Evolutionary conservation across 495 filamentous ascomycete genomes (phyloP).

Genomic region (Talaromyces stipitatus): DNA sequence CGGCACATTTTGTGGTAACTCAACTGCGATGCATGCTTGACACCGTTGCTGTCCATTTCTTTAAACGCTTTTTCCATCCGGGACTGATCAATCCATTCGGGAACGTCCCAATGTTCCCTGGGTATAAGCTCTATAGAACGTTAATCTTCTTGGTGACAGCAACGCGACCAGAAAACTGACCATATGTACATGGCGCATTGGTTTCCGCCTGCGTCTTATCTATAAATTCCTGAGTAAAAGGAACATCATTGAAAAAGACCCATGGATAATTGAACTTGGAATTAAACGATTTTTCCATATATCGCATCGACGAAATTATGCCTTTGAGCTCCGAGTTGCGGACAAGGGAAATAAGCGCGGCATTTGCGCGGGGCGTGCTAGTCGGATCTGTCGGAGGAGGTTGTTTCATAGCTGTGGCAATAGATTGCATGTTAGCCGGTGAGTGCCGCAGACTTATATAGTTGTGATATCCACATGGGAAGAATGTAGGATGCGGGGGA

Average conservation of each 20-base stretch:
- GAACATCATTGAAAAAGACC: conserved; percentile 97
- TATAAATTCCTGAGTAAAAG: conserved; percentile 95
- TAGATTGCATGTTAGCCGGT: neutral
- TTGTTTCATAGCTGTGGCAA: neutral
- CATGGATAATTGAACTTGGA: conserved; percentile 99
- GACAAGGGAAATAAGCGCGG: conserved; percentile 85
- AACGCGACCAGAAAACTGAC: conserved; percentile 32
- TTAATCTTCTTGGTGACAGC: conserved; percentile 10
- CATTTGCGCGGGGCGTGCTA: conserved; percentile 76
- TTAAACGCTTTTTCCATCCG: conserved; percentile 80
- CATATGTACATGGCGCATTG: conserved; percentile 79
- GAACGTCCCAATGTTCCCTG: conserved; percentile 88
- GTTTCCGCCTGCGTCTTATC: conserved; percentile 64
- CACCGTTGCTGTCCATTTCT: conserved; percentile 70
- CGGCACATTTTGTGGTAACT: conserved; percentile 99
- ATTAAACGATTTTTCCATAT: conserved; percentile 94
- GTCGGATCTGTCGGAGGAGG: conserved; percentile 51
- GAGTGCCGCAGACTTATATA: neutral
- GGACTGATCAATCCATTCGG: conserved; percentile 83
- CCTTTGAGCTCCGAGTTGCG: conserved; percentile 81
- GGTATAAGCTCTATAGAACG: conserved; percentile 64
- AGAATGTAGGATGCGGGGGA: neutral
- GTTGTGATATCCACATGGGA: neutral
- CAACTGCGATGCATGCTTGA: conserved; percentile 79
- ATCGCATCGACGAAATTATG: conserved; percentile 78